phyloP scores from a whole-genome alignment of 116 monocot species.

The Phalaenopsis hybrid region DNA sequence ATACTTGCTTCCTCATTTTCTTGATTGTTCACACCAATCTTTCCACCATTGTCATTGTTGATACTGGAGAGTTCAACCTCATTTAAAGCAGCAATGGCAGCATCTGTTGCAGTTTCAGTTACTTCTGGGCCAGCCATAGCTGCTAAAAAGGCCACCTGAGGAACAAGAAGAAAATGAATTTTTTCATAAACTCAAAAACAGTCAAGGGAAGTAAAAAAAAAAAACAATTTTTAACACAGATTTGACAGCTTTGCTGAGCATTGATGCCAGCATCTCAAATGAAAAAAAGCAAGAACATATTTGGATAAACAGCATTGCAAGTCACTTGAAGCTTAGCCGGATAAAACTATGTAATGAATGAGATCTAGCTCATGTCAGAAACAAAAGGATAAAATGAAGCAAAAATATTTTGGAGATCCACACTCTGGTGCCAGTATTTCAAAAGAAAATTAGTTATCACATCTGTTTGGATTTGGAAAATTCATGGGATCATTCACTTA shows the following conservation, averaged over 20 bases:
- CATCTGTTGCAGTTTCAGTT: constrained; percentile 49
- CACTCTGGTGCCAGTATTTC: not conserved
- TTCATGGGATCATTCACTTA: not conserved
- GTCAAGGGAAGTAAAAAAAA: not conserved
- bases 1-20: constrained; percentile 34
- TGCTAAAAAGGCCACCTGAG: constrained; percentile 82
- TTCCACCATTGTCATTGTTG: not conserved
- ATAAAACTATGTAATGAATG: not conserved
- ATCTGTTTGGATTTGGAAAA: not conserved
- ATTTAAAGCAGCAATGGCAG: constrained; percentile 50
- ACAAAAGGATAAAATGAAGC: not conserved
- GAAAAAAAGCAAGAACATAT: not conserved
- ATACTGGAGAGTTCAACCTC: constrained; percentile 12
- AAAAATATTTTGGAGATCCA: not conserved
- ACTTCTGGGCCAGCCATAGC: constrained; percentile 71
- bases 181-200: not conserved
- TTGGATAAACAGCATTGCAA: no score
- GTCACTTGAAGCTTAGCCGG: not conserved
- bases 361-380: not conserved
- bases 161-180: constrained; percentile 5
- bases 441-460: not conserved
- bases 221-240: not conserved
- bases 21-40: constrained; percentile 2
- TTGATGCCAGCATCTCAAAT: not conserved
- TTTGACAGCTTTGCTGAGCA: not conserved